Conservation (phyloP, 495 filamentous ascomycete genomes). For the Diplogelasinospora grovesii region DNA sequence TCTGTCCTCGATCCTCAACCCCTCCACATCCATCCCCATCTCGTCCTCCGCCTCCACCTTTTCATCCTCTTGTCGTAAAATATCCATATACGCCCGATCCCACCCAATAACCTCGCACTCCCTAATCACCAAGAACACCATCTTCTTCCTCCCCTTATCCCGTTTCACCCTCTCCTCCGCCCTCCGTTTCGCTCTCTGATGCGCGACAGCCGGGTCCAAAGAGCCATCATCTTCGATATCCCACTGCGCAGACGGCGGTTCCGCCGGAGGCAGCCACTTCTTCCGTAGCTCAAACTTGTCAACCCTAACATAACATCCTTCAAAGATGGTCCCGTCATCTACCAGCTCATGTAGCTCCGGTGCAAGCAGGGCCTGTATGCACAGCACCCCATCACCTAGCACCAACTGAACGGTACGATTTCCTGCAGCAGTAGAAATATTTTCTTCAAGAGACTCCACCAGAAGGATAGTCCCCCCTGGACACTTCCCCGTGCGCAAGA, state of each 20-base stretch:
- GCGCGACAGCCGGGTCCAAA: not conserved
- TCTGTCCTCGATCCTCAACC: not conserved
- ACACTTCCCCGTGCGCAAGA: conserved; percentile 33
- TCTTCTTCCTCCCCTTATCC: conserved; percentile 11
- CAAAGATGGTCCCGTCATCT: conserved; percentile 28
- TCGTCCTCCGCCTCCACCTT: conserved; percentile 3
- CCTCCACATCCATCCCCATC: not conserved
- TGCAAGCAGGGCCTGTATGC: conserved; percentile 36
- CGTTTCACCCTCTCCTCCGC: not conserved
- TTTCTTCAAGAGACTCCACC: conserved; percentile 38
- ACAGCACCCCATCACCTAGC: conserved; percentile 39
- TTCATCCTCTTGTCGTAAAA: conserved; percentile 10
- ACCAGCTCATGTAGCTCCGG: conserved; percentile 30
- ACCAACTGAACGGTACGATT: conserved; percentile 23
- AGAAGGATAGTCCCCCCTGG: conserved; percentile 37
- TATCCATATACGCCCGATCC: conserved; percentile 27
- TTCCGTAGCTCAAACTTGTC: conserved; percentile 20
- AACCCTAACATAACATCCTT: conserved; percentile 36
- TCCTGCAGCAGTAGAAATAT: no score
- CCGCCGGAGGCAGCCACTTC: conserved; percentile 1
- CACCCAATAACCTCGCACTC: conserved; percentile 34
- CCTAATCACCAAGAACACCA: conserved; percentile 34
- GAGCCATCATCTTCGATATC: not conserved
- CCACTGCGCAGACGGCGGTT: no score
- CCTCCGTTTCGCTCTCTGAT: no score